Evolutionary conservation across 1,284 basidiomycete genomes (phyloP).

Genomic region (Marasmius sp.): DNA sequence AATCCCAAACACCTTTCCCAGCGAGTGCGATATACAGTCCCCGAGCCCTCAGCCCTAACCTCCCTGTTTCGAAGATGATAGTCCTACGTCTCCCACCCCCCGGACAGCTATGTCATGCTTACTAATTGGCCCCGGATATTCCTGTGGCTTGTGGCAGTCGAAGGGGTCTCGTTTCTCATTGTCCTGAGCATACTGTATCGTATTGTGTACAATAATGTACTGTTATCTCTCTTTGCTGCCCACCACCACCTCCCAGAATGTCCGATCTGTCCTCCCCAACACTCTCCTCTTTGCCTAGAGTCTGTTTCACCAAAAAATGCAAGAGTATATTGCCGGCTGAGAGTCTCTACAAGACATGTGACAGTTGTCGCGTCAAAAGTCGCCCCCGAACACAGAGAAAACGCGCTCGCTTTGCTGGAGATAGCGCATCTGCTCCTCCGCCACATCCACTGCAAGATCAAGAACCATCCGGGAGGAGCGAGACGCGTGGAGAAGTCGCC

Average conservation of each 20-base stretch:
- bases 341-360: too few relatives aligned
- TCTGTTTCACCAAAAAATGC: neutral
- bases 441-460: too few relatives aligned
- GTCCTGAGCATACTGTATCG: neutral
- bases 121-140: neutral
- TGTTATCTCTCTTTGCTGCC: neutral
- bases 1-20: too few relatives aligned
- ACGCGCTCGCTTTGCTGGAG: too few relatives aligned
- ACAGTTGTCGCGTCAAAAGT: too few relatives aligned
- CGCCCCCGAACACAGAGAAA: too few relatives aligned
- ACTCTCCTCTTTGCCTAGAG: neutral
- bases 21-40: too few relatives aligned
- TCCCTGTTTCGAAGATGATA: too few relatives aligned
- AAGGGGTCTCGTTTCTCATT: neutral
- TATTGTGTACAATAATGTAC: neutral
- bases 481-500: too few relatives aligned
- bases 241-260: neutral
- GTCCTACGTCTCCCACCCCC: neutral
- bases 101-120: neutral
- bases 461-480: too few relatives aligned
- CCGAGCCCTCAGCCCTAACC: too few relatives aligned
- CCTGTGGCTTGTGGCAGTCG: neutral
- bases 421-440: too few relatives aligned
- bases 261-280: neutral
- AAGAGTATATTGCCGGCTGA: neutral